Base-by-base conservation (phyloP, 768 basidiomycete genomes). In the Boletus rex-veris region DNA sequence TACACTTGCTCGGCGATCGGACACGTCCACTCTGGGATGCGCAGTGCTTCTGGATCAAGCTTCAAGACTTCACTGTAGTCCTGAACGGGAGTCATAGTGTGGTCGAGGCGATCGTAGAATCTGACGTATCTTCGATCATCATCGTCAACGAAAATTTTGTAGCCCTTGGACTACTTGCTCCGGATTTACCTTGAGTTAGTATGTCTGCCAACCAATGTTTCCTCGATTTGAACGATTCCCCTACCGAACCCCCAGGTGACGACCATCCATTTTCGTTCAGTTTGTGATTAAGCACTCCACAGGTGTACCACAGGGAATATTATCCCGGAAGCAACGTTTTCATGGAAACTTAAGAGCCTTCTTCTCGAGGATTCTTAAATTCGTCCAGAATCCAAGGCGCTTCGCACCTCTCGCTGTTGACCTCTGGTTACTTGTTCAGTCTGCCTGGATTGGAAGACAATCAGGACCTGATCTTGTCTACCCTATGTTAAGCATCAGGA, bases 401-500 rank as follows among this genome's bases (percentile, higher is more conserved):
- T 24, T 47, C 6, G 21, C 35, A 36, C 35, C 46, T 12, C 46
- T 8, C 14, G 31, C 24, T 39, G 37, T 28, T 33, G 19, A 30
- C 15, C 39, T 4, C 8, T 38, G 18, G 28, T 12, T 52, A 10
- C 51, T 47, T 24, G 4, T 52, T 39, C 38, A 18, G 5, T 45
- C 51, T 26, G 8, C 12, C 36, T 52, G 44, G 51, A 26, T 37
- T 3, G n/a, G 19, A 37, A 45, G 16, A 19, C 49, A 41, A 39
- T 9, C 15, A 2, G 53, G 38, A 12, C 53, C 46, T 18, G 41
- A 54, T 14, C 5, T 48, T 12, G 45, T 55, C 40, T 45, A 52
- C 21, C 54, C 50, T 7, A 41, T 52, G 50, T 30, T 45, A 12
- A 37, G 54, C 43, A 51, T 55, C 24, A 46, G 18, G 31, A 45